These are phyloP conservation scores for Cercophora sp. DNA, from an alignment of 495 filamentous ascomycete species.

Conservation along the genomic window DNA sequence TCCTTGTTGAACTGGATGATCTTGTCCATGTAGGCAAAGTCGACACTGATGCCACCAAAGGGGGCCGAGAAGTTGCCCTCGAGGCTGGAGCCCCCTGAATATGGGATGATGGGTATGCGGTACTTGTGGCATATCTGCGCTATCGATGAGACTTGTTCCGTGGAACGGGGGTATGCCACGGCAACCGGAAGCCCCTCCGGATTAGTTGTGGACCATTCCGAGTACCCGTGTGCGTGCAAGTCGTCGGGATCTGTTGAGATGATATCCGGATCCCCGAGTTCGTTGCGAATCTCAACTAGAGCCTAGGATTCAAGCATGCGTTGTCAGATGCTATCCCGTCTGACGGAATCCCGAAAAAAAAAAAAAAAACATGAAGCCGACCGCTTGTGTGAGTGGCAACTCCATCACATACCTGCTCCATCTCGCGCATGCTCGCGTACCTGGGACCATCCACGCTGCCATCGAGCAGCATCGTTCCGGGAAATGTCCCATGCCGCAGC, in stretches of 20 bases:
- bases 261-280: constrained; percentile 59
- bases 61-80: constrained; percentile 88
- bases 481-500: constrained; percentile 21
- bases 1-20: constrained; percentile 74
- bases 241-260: constrained; percentile 83
- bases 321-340: no score
- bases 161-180: constrained; percentile 72
- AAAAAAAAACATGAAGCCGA: not conserved
- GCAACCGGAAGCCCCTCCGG: constrained; percentile 73
- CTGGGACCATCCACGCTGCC: constrained; percentile 33
- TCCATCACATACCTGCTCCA: constrained; percentile 45
- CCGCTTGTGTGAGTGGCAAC: not conserved
- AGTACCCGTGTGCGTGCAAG: constrained; percentile 76
- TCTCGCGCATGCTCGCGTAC: constrained; percentile 48
- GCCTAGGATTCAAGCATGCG: no score
- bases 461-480: constrained; percentile 36
- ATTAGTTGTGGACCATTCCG: constrained; percentile 84
- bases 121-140: constrained; percentile 79
- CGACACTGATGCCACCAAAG: constrained; percentile 80
- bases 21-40: constrained; percentile 83
- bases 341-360: not conserved
- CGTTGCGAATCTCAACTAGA: constrained; percentile 54
- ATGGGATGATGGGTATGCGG: constrained; percentile 81
- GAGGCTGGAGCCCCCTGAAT: constrained; percentile 80
- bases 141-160: constrained; percentile 75